Evolutionary conservation across 441 rosid genomes (phyloP), one percentile per base, ranked within the genome.

Genomic region (Mallotus repandus): DNA sequence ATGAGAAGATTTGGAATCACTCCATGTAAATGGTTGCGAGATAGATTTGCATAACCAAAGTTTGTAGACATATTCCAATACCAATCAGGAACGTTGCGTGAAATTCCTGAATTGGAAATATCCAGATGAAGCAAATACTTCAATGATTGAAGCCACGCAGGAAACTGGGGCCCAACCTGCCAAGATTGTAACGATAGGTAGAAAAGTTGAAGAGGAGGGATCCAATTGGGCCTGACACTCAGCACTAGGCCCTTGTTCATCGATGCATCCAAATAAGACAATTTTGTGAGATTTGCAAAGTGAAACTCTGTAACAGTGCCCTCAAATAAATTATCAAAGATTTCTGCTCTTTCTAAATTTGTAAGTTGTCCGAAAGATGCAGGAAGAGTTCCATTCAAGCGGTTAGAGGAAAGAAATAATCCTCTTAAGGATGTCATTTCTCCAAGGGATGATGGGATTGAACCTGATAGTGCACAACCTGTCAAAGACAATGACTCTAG

Each of bases 141-240:
- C 5, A 71, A 71, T 2, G 50, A 9, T 5, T 22, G 69, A 68
- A 81, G 75, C 79, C 81, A 75, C 14, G 12, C n/a, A 1, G 84
- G 84, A 48, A 81, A 74, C 76, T 25, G 29, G 29, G 29, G 29
- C 29, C 29, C 29, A 25, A 25, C 29, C 29, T 25, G 29, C 29
- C 29, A 74, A 0, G 50, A 58, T 21, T 71, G 13, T 32, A 70
- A 4, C 1, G 9, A 50, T 4, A 60, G 12, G 12, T 10, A 25
- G 29, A 0, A 32, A 32, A 75, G 65, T 69, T 75, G 21, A 22
- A 61, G 77, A 21, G 73, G 68, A 68, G 64, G 67, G 61, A 67
- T 12, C 74, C 78, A 79, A 11, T 15, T 9, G n/a, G 63, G 45
- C 19, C 67, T 71, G 19, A 74, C 81, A 41, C 32, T 74, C 1